Conservation (phyloP, 192 early-diverging fungal genomes). For the Backusella luteola region DNA sequence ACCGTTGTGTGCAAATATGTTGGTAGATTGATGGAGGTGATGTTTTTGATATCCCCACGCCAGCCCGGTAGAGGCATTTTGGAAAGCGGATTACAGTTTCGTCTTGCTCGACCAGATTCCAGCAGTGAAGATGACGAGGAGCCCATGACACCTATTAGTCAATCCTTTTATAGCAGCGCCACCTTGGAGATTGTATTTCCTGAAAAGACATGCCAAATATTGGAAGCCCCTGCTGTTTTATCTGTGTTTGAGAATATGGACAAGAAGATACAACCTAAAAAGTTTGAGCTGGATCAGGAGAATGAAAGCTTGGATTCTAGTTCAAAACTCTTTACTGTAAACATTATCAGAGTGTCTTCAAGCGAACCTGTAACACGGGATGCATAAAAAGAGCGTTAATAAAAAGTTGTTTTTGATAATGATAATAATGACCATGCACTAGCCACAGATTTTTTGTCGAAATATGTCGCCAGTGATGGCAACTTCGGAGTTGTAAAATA, state of each 20-base stretch:
- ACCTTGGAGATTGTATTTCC: conserved; percentile 7
- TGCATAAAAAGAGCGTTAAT: background rate
- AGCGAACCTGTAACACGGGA: background rate
- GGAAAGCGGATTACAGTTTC: conserved; percentile 19
- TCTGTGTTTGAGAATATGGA: conserved; percentile 19
- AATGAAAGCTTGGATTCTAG: background rate
- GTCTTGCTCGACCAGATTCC: background rate
- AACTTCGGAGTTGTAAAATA: too few relatives aligned
- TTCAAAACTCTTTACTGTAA: conserved; percentile 10
- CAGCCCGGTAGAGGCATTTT: conserved; percentile 24
- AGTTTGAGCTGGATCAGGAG: conserved; percentile 21
- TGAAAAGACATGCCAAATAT: background rate
- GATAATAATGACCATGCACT: too few relatives aligned
- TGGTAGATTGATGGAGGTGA: conserved; percentile 39
- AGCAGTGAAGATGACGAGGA: background rate
- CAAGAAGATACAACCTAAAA: conserved; percentile 22
- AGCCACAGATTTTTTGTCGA: too few relatives aligned
- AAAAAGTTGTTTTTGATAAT: too few relatives aligned
- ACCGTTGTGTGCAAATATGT: conserved; percentile 43
- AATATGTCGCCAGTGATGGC: too few relatives aligned
- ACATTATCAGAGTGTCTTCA: background rate
- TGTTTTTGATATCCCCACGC: conserved; percentile 30
- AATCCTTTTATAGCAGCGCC: background rate
- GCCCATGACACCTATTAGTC: background rate
- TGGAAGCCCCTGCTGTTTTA: conserved; percentile 22